Percentiles rank a stretch among this genome's conserved stretches.
These are phyloP conservation scores for Toxicodendron radicans DNA, from an alignment of 345 rosid genomes.

Conservation along the genomic window DNA sequence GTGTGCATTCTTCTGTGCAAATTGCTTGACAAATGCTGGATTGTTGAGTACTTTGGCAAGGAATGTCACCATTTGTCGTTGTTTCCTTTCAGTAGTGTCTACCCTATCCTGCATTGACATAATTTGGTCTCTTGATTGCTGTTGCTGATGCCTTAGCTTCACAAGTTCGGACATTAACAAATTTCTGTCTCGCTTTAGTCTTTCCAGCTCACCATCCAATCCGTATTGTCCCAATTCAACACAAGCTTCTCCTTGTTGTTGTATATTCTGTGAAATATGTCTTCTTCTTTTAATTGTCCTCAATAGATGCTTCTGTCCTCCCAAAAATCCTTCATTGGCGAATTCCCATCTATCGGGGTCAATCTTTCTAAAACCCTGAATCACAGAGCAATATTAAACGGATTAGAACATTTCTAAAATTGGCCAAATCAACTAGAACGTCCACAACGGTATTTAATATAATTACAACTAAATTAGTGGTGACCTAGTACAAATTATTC, in stretches of 20 bases:
- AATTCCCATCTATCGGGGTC: slow-evolving; percentile 95
- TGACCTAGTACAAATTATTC: background rate
- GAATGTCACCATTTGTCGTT: slow-evolving; percentile 72
- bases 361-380: slow-evolving; percentile 84
- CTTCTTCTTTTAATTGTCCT: slow-evolving; percentile 78
- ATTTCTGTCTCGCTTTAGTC: slow-evolving; percentile 56
- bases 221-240: slow-evolving; percentile 74
- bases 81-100: slow-evolving; percentile 56
- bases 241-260: slow-evolving; percentile 54
- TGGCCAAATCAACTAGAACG: background rate
- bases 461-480: background rate
- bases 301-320: slow-evolving; percentile 82
- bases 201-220: slow-evolving; percentile 57
- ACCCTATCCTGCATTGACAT: slow-evolving; percentile 56
- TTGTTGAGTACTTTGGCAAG: slow-evolving; percentile 66
- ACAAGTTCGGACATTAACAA: slow-evolving; percentile 58
- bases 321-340: slow-evolving; percentile 81
- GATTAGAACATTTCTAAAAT: background rate
- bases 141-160: slow-evolving; percentile 69
- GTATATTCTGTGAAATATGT: slow-evolving; percentile 33
- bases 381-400: background rate
- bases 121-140: slow-evolving; percentile 49
- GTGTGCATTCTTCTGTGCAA: slow-evolving; percentile 37
- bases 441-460: background rate
- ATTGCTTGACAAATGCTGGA: slow-evolving; percentile 51